Conservation (phyloP, 2,329 filamentous ascomycete genomes). For the Lasiodiplodia sp. region DNA sequence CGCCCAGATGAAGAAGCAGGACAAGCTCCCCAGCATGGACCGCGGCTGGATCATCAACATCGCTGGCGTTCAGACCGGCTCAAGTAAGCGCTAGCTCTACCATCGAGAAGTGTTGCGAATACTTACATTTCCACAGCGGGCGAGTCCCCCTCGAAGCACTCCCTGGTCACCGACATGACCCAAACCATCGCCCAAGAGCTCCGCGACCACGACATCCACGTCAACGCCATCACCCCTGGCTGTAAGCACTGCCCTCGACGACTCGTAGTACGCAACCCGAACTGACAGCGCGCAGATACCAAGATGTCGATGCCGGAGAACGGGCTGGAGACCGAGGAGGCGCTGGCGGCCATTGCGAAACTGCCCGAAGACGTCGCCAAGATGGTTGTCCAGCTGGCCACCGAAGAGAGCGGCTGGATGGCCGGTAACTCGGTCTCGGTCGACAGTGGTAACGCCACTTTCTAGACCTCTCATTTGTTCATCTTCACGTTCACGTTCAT, state of each 20-base stretch:
- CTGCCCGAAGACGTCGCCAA: constrained; percentile 43
- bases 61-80: constrained; percentile 52
- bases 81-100: constrained; percentile 34
- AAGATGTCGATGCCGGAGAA: constrained; percentile 39
- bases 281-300: constrained; percentile 34
- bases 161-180: constrained; percentile 52
- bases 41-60: constrained; percentile 64
- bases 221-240: constrained; percentile 63
- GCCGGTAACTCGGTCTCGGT: constrained; percentile 51
- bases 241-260: constrained; percentile 43
- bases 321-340: constrained; percentile 25
- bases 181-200: constrained; percentile 59
- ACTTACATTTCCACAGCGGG: constrained; percentile 36
- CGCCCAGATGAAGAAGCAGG: constrained; percentile 44
- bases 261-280: background rate
- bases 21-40: constrained; percentile 36
- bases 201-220: constrained; percentile 57
- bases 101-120: background rate
- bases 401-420: constrained; percentile 54
- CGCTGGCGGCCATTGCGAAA: background rate
- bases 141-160: constrained; percentile 60
- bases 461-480: constrained; percentile 12
- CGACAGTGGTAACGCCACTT: constrained; percentile 49
- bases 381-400: constrained; percentile 55
- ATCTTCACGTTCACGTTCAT: constrained; percentile 11